Conservation (phyloP, 1,284 basidiomycete genomes). For the Austroboletus sp. region DNA sequence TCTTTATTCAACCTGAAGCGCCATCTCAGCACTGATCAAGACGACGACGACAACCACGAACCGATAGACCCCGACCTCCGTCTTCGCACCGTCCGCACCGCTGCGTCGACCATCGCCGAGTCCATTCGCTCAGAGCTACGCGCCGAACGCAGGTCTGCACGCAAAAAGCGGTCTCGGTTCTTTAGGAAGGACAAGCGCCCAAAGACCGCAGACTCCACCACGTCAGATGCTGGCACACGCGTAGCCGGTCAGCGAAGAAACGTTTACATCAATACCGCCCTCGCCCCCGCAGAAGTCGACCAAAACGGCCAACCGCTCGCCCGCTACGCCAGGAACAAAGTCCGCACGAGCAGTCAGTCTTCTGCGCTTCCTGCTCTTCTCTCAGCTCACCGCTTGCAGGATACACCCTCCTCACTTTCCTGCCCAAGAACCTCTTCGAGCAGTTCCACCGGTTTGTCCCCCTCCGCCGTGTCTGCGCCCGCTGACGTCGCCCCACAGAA, state of each 20-base stretch:
- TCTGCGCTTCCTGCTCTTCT: not conserved
- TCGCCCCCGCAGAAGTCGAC: conserved; percentile 61
- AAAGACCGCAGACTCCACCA: conserved; percentile 31
- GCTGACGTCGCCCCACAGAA: conserved; percentile 36
- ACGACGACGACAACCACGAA: conserved; percentile 47
- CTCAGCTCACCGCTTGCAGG: conserved; percentile 38
- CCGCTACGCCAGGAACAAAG: conserved; percentile 87
- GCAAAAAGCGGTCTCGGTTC: conserved; percentile 52
- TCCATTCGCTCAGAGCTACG: conserved; percentile 72
- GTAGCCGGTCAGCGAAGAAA: conserved; percentile 60
- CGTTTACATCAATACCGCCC: conserved; percentile 71
- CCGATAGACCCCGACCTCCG: conserved; percentile 79
- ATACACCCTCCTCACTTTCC: conserved; percentile 85
- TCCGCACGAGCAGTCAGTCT: conserved; percentile 81
- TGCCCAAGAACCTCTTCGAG: conserved; percentile 91
- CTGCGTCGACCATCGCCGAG: conserved; percentile 82
- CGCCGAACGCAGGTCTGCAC: conserved; percentile 54
- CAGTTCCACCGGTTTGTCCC: conserved; percentile 74
- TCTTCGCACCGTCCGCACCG: conserved; percentile 81
- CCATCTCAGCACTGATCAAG: conserved; percentile 27
- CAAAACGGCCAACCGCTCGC: conserved; percentile 69
- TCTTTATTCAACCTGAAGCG: conserved; percentile 28
- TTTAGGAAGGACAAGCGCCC: conserved; percentile 50
- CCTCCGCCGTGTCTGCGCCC: accelerated
- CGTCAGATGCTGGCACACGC: conserved; percentile 23